A percentile compares a stretch with the other conserved stretches of the same genome.
Evolutionary conservation across 306 rosid species (phyloP).

Genomic region (Chamaecrista fasciculata): DNA sequence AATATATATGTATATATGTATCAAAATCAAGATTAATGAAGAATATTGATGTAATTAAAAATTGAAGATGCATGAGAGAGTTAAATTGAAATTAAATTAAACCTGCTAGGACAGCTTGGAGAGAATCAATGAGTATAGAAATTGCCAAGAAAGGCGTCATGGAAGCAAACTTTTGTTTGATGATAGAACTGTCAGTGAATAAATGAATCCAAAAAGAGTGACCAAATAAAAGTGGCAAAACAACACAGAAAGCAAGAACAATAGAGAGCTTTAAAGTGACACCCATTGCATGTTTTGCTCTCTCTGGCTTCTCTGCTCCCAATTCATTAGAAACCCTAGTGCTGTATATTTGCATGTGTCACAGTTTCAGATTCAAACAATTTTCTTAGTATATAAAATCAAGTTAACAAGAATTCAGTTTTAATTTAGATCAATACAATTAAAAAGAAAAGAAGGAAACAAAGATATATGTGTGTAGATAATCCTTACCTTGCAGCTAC

Average conservation of each 20-base stretch:
- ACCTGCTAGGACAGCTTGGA: constrained; percentile 91
- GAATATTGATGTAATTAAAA: too few relatives aligned
- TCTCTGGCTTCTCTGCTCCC: constrained; percentile 59
- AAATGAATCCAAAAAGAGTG: constrained; percentile 58
- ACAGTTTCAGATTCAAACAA: too few relatives aligned
- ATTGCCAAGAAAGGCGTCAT: constrained; percentile 64
- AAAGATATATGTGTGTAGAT: too few relatives aligned
- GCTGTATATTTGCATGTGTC: too few relatives aligned
- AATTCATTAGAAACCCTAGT: constrained; percentile 86
- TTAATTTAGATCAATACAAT: too few relatives aligned
- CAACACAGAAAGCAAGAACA: constrained; percentile 47
- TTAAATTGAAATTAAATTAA: not conserved
- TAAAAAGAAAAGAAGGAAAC: too few relatives aligned
- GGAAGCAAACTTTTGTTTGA: constrained; percentile 60
- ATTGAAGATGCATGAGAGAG: not conserved
- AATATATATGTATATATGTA: too few relatives aligned
- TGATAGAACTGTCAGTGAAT: constrained; percentile 45
- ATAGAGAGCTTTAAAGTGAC: constrained; percentile 69
- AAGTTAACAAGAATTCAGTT: too few relatives aligned
- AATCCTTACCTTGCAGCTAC: too few relatives aligned
- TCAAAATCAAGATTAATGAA: too few relatives aligned
- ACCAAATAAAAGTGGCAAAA: constrained; percentile 52
- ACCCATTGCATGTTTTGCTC: constrained; percentile 69
- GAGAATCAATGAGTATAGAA: constrained; percentile 60
- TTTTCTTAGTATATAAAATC: too few relatives aligned